A percentile compares a stretch with the other conserved stretches of the same genome.
Evolutionary conservation across 768 basidiomycete species (phyloP).

Genomic region (Podaxis rugospora): DNA sequence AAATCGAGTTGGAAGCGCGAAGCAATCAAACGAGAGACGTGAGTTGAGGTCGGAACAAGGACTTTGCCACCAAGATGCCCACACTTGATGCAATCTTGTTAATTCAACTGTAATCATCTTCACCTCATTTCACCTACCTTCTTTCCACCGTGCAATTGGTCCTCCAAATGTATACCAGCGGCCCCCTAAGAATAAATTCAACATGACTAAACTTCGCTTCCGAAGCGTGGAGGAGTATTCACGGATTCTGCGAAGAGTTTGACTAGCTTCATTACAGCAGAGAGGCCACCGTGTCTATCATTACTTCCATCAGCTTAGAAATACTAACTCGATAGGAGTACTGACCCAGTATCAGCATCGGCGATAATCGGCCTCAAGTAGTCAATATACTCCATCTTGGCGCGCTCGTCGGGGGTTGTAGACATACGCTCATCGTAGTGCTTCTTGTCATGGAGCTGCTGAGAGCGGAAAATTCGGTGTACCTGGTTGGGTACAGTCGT

Average conservation of each 20-base stretch:
- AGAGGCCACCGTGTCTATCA: conserved; percentile 83
- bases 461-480: conserved; percentile 85
- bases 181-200: conserved; percentile 53
- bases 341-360: conserved; percentile 85
- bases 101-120: background rate
- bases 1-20: conserved; percentile 90
- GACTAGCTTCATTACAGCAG: conserved; percentile 89
- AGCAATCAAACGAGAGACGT: conserved; percentile 79
- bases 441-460: conserved; percentile 90
- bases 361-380: conserved; percentile 92
- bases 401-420: conserved; percentile 56
- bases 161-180: conserved; percentile 88
- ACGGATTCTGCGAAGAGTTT: conserved; percentile 95
- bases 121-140: conserved; percentile 42
- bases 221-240: conserved; percentile 12
- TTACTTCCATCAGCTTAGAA: conserved; percentile 13
- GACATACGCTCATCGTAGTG: conserved; percentile 84
- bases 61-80: conserved; percentile 92
- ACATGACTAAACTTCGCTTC: background rate
- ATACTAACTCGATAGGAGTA: background rate
- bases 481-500: conserved; percentile 97
- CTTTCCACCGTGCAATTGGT: conserved; percentile 92
- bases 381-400: conserved; percentile 75
- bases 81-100: conserved; percentile 39
- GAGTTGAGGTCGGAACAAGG: conserved; percentile 85